Percentiles rank a stretch among this genome's conserved stretches.
These are phyloP conservation scores for Mucor piriformis DNA, from an alignment of 371 early-diverging fungal genomes.

Conservation along the genomic window DNA sequence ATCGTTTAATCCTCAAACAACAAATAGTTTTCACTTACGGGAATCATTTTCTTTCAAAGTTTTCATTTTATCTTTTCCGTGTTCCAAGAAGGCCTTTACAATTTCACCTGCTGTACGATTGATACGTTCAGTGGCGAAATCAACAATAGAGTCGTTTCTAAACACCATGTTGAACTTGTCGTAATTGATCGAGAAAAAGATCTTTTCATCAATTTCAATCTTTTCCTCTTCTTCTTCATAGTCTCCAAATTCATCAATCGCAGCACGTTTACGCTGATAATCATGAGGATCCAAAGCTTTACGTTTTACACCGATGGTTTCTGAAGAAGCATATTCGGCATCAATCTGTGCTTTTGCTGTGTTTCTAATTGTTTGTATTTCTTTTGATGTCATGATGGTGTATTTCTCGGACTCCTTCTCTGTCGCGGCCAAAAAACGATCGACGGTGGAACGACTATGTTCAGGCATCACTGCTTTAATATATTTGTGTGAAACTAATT, in stretches of 20 bases:
- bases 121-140: slow-evolving; percentile 64
- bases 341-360: slow-evolving; percentile 57
- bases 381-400: slow-evolving; percentile 67
- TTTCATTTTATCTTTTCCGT: slow-evolving; percentile 55
- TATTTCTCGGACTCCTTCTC: slow-evolving; percentile 64
- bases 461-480: slow-evolving; percentile 62
- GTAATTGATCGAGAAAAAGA: slow-evolving; percentile 73
- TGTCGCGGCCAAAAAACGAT: slow-evolving; percentile 67
- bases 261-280: slow-evolving; percentile 26
- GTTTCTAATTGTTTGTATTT: slow-evolving; percentile 57
- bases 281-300: slow-evolving; percentile 43
- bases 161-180: slow-evolving; percentile 77
- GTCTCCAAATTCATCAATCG: slow-evolving; percentile 30
- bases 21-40: slow-evolving; percentile 36
- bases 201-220: slow-evolving; percentile 55
- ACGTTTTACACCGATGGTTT: slow-evolving; percentile 69
- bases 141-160: slow-evolving; percentile 74
- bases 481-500: slow-evolving; percentile 62
- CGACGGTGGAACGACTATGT: slow-evolving; percentile 67
- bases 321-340: slow-evolving; percentile 51
- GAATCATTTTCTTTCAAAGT: slow-evolving; percentile 54
- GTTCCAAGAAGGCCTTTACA: slow-evolving; percentile 60
- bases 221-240: slow-evolving; percentile 39
- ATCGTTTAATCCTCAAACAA: not conserved
- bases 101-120: slow-evolving; percentile 72